Evolutionary conservation across 2,329 filamentous ascomycete species (phyloP).

Genomic region (Neocatenulostroma microsporum): DNA sequence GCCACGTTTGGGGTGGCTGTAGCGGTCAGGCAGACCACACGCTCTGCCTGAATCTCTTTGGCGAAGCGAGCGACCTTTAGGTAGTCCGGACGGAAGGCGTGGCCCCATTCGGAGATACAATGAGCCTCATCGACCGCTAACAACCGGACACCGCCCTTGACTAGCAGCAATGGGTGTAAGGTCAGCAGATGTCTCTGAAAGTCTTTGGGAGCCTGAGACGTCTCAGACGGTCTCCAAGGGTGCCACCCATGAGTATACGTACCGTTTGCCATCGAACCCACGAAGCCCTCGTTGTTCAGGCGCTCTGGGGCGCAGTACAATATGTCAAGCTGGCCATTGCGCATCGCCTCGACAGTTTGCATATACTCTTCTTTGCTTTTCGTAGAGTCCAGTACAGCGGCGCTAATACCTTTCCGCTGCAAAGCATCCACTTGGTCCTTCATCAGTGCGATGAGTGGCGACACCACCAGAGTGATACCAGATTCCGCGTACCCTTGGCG

Average conservation of each 20-base stretch:
- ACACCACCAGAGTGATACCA: constrained; percentile 87
- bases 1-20: constrained; percentile 92
- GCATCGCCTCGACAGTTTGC: constrained; percentile 55
- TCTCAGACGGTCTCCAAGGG: too few species aligned
- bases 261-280: constrained; percentile 2
- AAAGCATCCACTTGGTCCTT: constrained; percentile 90
- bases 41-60: constrained; percentile 64
- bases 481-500: constrained; percentile 58
- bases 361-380: constrained; percentile 58
- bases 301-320: constrained; percentile 89
- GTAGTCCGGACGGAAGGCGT: constrained; percentile 95
- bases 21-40: constrained; percentile 89
- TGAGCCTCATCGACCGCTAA: constrained; percentile 94
- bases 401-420: constrained; percentile 64
- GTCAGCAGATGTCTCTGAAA: too few species aligned
- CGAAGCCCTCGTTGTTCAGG: constrained; percentile 49
- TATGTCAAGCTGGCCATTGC: constrained; percentile 68
- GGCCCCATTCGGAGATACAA: constrained; percentile 98
- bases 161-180: too few species aligned
- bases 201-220: too few species aligned
- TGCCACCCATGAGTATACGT: too few species aligned
- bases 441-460: constrained; percentile 90
- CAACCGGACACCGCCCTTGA: constrained; percentile 49
- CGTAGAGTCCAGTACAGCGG: constrained; percentile 74
- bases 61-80: constrained; percentile 70